phyloP scores from a whole-genome alignment of 306 rosid genomes.

The Rosa persica region DNA sequence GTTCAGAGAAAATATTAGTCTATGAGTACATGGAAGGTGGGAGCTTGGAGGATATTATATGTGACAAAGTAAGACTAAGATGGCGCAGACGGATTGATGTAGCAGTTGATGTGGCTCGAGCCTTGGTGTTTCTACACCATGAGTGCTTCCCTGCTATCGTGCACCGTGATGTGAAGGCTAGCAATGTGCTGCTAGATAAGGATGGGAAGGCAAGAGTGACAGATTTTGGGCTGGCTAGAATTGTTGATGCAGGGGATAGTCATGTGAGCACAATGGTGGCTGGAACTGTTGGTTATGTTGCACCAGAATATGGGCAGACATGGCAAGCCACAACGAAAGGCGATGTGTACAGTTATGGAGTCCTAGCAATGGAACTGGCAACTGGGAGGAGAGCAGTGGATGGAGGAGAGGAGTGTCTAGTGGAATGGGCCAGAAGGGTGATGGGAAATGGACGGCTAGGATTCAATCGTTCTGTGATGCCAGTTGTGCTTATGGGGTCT shows the following conservation, averaged over 20 bases:
- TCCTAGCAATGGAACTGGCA: constrained; percentile 81
- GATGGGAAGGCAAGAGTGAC: constrained; percentile 79
- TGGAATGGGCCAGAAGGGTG: constrained; percentile 82
- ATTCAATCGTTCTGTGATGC: constrained; percentile 37
- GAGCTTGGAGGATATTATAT: constrained; percentile 73
- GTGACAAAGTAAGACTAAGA: constrained; percentile 47
- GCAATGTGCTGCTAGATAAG: constrained; percentile 77
- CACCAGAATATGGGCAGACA: constrained; percentile 93
- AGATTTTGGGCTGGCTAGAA: constrained; percentile 90
- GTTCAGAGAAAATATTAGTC: constrained; percentile 63
- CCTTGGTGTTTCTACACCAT: constrained; percentile 80
- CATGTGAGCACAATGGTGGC: constrained; percentile 97
- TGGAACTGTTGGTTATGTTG: constrained; percentile 92
- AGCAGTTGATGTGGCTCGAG: constrained; percentile 78
- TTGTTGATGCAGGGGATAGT: constrained; percentile 78
- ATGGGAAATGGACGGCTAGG: constrained; percentile 53
- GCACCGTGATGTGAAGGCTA: constrained; percentile 92
- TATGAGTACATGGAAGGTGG: constrained; percentile 93
- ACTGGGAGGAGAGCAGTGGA: constrained; percentile 86
- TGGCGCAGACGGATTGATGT: constrained; percentile 66
- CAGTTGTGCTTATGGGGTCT: constrained; percentile 57
- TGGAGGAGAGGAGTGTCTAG: constrained; percentile 91
- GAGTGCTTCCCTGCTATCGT: constrained; percentile 77
- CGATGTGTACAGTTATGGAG: constrained; percentile 90
- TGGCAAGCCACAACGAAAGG: constrained; percentile 96